These are phyloP conservation scores for Parafenestella ontariensis DNA, from an alignment of 2,329 filamentous ascomycete genomes.

Conservation along the genomic window DNA sequence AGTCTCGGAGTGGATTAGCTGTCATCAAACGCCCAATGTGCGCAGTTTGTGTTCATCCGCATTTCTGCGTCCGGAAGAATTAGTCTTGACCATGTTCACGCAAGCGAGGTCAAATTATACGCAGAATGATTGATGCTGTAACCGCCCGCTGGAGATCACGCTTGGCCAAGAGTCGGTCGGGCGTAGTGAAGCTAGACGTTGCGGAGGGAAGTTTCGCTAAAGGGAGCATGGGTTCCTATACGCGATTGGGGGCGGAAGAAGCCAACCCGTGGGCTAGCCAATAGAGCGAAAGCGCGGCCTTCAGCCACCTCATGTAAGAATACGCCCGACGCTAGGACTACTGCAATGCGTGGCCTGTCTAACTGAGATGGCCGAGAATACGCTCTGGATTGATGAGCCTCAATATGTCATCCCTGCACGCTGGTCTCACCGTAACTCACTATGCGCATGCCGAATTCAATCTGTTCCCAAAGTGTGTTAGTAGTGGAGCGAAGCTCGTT, in stretches of 20 bases:
- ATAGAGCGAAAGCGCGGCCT: conserved; percentile 10
- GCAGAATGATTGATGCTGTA: conserved; percentile 24
- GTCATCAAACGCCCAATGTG: conserved; percentile 30
- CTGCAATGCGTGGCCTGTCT: conserved; percentile 8
- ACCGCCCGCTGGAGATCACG: conserved; percentile 19
- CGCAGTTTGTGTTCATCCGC: conserved; percentile 3
- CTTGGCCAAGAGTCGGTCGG: conserved; percentile 19
- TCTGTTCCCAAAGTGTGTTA: conserved; percentile 5
- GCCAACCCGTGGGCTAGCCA: conserved; percentile 10
- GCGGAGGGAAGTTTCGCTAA: conserved; percentile 27
- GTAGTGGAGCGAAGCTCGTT: conserved; percentile 6
- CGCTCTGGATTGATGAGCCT: conserved; percentile 18
- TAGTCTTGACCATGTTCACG: conserved; percentile 5
- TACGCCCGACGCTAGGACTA: conserved; percentile 29
- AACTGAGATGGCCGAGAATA: conserved; percentile 7
- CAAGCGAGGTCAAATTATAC: conserved; percentile 1
- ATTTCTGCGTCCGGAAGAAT: conserved; percentile 10
- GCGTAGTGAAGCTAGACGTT: conserved; percentile 24
- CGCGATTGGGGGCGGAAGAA: conserved; percentile 17
- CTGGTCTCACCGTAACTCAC: conserved; percentile 22
- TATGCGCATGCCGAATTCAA: conserved; percentile 1
- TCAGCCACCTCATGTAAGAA: conserved; percentile 32
- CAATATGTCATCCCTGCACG: conserved; percentile 17
- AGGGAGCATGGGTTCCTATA: conserved; percentile 11
- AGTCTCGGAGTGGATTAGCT: conserved; percentile 8